Base-by-base conservation (phyloP, 192 early-diverging fungal species). In the Coemansia sp. region DNA sequence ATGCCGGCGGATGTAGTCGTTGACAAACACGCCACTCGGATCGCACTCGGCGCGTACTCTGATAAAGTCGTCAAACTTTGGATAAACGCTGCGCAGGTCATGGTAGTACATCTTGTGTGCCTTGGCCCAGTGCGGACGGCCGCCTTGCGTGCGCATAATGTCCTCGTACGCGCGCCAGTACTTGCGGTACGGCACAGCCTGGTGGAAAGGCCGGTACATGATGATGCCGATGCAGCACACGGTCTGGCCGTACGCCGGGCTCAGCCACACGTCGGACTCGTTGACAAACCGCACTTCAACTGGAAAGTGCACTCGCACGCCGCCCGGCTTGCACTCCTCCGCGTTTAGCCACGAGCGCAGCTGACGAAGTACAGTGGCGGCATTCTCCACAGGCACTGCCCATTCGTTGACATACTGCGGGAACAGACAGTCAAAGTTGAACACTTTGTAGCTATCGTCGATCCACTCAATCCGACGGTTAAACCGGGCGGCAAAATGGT, bases 91-190 rank as follows among this genome's bases (percentile, higher is more conserved):
- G 25, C 55, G 57, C 26, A 90, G 59, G 8, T 83, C 81, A 17
- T 63, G 53, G 37, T 63, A 63, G 26, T 69, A 59, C 65, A 87
- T 83, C 22, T 60, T 59, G 56, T 90, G 88, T 0, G 81, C 81
- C 65, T 88, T 88, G 46, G 87, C 88, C 88, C 88, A 90, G 49
- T 90, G 87, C 33, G 88, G 88, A 14, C 87, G 66, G 0, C 88
- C 88, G 6, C 56, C 63, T 17, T 77, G 79, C 1, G 71, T 65
- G 17, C 83, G 63, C 88, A 90, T 88, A 31, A 88, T 83, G 26
- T 82, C 65, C 65, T 90, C 88, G 46, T 78, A 90, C 1, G 63
- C 84, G 11, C 58, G 48, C 88, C 87, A 88, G 50, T 86, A 86
- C 15, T 83, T 78, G 43, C 82, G 84, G 58, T 90, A 87, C 8